Evolutionary conservation across 2,329 filamentous ascomycete genomes (phyloP), one percentile per base, ranked within the genome.

Genomic region (Penicillium sp.): DNA sequence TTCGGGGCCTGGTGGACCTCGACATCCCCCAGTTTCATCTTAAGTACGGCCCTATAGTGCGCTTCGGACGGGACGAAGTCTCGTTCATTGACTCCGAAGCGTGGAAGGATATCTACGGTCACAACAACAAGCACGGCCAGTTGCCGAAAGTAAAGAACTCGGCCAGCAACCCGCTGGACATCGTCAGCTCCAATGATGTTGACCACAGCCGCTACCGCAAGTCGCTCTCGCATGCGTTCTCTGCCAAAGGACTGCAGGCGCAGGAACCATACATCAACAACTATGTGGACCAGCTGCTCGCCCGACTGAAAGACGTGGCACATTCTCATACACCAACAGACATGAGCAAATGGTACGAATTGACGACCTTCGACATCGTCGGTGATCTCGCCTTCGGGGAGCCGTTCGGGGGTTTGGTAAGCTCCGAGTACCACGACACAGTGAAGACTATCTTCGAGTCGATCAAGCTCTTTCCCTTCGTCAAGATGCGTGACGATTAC

Each of bases 151-250:
- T 59, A 2, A 1, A 31, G 3, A 15, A 12, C 10, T 62, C 52
- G 5, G 10, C 44, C 17, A 52, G 19, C 36, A 55, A 50, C 33
- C 25, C 36, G 10, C 6, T 15, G 3, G 55, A 62, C 21, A 64
- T 66, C 8, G 48, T 64, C 35, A 53, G 41, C 21, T 38, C 63
- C 31, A 58, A 62, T n/a, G 47, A 51, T 15, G 31, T 13, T 21
- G 59, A 71, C 15, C 70, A 73, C 41, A 44, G 50, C 15, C 67
- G 68, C 2, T 56, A 59, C 41, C 70, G 75, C 21, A 61, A 64
- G 0, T 51, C 68, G 2, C 55, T 80, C 8, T 54, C 68, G 4
- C 71, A 73, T 55, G 76, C 73, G 0, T 79, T 79, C 57, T 77
- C 75, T 0, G 73, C 77, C 39, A 72, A 71, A 49, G 73, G 73